Evolutionary conservation across 2,329 filamentous ascomycete genomes (phyloP).

Genomic region (Aspergillus sp.): DNA sequence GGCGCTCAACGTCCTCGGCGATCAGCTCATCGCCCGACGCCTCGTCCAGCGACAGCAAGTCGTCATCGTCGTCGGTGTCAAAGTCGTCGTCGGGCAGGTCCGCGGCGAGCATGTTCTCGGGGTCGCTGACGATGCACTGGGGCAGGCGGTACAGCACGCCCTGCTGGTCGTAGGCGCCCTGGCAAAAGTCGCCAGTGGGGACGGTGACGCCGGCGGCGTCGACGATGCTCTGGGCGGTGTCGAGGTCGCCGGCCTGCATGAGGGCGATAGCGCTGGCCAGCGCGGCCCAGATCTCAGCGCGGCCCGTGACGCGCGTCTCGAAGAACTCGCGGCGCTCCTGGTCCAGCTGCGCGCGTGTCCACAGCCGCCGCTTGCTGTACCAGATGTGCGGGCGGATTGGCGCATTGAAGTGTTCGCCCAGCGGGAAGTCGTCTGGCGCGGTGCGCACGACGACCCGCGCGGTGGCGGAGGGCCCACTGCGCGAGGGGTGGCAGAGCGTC

Average conservation of each 20-base stretch:
- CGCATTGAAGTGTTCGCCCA: constrained; percentile 65
- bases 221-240: constrained; percentile 76
- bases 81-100: constrained; percentile 22
- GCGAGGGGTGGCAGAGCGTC: constrained; percentile 1
- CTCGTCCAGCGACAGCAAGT: constrained; percentile 33
- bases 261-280: constrained; percentile 67
- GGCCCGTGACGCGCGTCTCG: constrained; percentile 80
- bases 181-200: constrained; percentile 69
- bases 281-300: constrained; percentile 76
- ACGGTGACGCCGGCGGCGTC: constrained; percentile 74
- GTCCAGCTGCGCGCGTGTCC: constrained; percentile 69
- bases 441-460: constrained; percentile 9
- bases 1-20: constrained; percentile 38
- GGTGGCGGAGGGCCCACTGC: constrained; percentile 12
- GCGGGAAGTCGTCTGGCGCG: constrained; percentile 24
- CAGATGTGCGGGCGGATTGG: constrained; percentile 67
- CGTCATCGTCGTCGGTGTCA: constrained; percentile 33
- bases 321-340: constrained; percentile 81
- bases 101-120: constrained; percentile 51
- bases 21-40: constrained; percentile 41
- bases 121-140: constrained; percentile 67
- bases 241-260: constrained; percentile 62
- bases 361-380: constrained; percentile 61
- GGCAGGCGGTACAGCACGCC: constrained; percentile 70
- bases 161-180: constrained; percentile 69